These are phyloP conservation scores for Hypoxylon rickii DNA, from an alignment of 495 filamentous ascomycete species.

Conservation along the genomic window DNA sequence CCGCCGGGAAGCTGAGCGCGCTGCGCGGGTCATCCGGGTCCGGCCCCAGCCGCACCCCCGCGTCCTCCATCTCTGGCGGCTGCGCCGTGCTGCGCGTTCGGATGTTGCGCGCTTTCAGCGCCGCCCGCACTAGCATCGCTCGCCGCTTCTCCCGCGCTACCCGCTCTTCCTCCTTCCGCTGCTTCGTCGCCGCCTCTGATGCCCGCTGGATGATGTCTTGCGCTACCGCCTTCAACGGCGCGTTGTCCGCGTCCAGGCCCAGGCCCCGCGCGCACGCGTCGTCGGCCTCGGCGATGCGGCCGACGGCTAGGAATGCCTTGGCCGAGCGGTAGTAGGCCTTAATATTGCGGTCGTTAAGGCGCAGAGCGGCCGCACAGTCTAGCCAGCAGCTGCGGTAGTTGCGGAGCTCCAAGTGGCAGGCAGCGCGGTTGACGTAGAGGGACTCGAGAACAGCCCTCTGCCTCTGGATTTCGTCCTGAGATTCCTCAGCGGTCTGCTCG, in stretches of 20 bases:
- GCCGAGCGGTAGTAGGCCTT: conserved; percentile 90
- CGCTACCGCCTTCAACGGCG: conserved; percentile 59
- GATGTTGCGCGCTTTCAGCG: conserved; percentile 77
- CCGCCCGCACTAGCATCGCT: conserved; percentile 63
- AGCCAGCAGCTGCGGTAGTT: conserved; percentile 84
- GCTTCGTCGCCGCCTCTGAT: conserved; percentile 43
- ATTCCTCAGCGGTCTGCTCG: conserved; percentile 37
- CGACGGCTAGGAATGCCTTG: conserved; percentile 72
- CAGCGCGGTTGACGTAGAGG: conserved; percentile 81
- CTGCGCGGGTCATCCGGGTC: conserved; percentile 75
- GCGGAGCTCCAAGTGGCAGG: conserved; percentile 71
- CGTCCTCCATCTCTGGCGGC: conserved; percentile 85
- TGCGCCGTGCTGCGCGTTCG: conserved; percentile 64
- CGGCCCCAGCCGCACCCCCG: conserved; percentile 65
- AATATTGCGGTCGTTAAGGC: conserved; percentile 74
- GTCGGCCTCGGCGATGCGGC: conserved; percentile 72
- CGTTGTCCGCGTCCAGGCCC: conserved; percentile 61
- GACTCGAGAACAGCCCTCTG: conserved; percentile 69
- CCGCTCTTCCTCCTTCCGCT: conserved; percentile 54
- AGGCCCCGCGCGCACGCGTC: conserved; percentile 76
- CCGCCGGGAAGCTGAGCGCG: conserved; percentile 71
- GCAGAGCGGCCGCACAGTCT: conserved; percentile 80
- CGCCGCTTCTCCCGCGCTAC: conserved; percentile 54
- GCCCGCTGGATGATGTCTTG: conserved; percentile 59
- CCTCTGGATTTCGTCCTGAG: conserved; percentile 56